Evolutionary conservation across 768 basidiomycete species (phyloP), one percentile per base, ranked within the genome.

Genomic region (Lactarius pseudohatsudake): DNA sequence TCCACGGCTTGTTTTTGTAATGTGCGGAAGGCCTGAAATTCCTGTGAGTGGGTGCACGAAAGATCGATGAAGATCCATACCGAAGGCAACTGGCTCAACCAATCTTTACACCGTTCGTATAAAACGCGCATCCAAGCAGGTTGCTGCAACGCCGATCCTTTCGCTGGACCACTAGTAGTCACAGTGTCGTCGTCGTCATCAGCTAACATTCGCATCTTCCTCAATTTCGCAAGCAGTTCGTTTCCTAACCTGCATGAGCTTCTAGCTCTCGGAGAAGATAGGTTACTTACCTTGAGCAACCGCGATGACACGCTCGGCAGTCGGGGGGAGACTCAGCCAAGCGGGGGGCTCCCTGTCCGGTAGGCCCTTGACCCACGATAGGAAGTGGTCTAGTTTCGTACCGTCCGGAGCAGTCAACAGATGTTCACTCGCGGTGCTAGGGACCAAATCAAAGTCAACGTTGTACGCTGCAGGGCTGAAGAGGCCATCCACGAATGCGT

Each of bases 111-210:
- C 47, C 92, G 87, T 62, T 91, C 89, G 59, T 89, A 81, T 47
- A 98, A 80, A 22, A 84, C 81, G 38, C 91, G 85, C 96, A 98
- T 98, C 96, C 96, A 99, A 1, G 90, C 91, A 26, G 96, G 96
- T 73, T 92, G 91, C 63, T 90, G 86, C 2, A 87, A 84, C 1
- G 85, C 77, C 69, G 87, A 84, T 22, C 85, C 80, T 73, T 89
- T 90, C 26, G 85, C 78, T 28, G 86, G 77, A n/a, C 82, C 81
- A n/a, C 83, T 75, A 2, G 80, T 72, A 3, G 82, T 74, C 1
- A 82, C 75, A 18, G 81, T 81, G 22, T 86, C 77, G 34, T 94
- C 92, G 43, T 95, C 92, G 67, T 95, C 94, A 73, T 96, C 94
- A 0, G 85, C 84, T 59, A 96, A 77, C 78, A 86, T 91, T 62